A percentile compares a stretch with the other conserved stretches of the same genome.
These are phyloP conservation scores for Clonostachys rhizophaga DNA, from an alignment of 2,329 filamentous ascomycete species.

Conservation along the genomic window DNA sequence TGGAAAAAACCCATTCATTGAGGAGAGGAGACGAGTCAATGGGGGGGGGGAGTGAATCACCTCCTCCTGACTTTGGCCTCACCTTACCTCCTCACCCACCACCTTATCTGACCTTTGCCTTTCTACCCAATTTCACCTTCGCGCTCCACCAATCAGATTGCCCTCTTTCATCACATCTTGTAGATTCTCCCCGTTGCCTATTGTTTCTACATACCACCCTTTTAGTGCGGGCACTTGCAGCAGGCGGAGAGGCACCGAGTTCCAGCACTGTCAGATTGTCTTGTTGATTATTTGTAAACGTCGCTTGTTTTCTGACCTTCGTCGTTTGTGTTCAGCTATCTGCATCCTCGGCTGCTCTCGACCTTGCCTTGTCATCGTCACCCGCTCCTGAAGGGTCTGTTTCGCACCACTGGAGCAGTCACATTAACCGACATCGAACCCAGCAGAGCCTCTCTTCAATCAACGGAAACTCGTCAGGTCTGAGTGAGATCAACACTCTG, in stretches of 20 bases:
- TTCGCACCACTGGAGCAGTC: constrained; percentile 50
- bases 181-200: neutral
- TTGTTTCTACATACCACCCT: neutral
- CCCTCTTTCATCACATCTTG: neutral
- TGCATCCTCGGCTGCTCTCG: constrained; percentile 74
- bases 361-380: constrained; percentile 69
- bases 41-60: too few relatives aligned
- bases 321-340: constrained; percentile 55
- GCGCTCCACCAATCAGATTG: neutral
- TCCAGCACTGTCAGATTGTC: neutral
- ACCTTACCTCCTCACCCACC: too few relatives aligned
- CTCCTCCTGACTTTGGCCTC: too few relatives aligned
- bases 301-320: constrained; percentile 21
- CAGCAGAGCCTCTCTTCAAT: constrained; percentile 53
- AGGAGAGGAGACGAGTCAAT: too few relatives aligned
- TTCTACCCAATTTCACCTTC: too few relatives aligned
- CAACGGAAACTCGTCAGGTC: constrained; percentile 26
- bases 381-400: constrained; percentile 52
- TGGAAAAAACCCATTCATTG: too few relatives aligned
- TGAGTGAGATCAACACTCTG: constrained; percentile 36
- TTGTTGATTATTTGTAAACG: neutral
- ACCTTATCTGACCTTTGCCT: too few relatives aligned
- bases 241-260: neutral
- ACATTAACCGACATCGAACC: constrained; percentile 64
- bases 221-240: neutral